phyloP scores from a whole-genome alignment of 1,139 yeast species.

The Zygoascus hellenicus region DNA sequence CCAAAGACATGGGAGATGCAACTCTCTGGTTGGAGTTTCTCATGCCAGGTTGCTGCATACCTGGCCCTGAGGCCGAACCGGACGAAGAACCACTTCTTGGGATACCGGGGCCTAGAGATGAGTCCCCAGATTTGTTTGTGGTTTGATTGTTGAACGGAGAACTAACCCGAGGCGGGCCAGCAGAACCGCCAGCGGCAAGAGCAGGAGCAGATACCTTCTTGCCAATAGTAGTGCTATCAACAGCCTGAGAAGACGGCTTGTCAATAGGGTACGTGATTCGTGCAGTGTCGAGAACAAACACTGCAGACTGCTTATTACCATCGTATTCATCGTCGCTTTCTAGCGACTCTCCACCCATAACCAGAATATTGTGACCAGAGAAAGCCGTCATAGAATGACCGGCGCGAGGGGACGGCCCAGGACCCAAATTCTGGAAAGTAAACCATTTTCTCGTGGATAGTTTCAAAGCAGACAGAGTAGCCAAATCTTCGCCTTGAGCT shows the following conservation, averaged over 20 bases:
- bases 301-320: conserved; percentile 27
- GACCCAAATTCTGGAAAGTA: conserved; percentile 50
- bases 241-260: conserved; percentile 9
- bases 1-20: conserved; percentile 10
- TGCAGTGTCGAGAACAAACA: conserved; percentile 38
- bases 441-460: conserved; percentile 69
- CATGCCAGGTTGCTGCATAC: background rate
- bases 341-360: conserved; percentile 80
- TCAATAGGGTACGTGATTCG: conserved; percentile 36
- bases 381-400: conserved; percentile 90
- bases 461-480: conserved; percentile 70
- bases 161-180: background rate
- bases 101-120: background rate
- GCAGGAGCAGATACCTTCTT: background rate
- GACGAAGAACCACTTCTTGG: background rate
- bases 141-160: conserved; percentile 3
- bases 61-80: background rate
- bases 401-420: conserved; percentile 77
- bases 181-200: background rate
- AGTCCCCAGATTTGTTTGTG: background rate
- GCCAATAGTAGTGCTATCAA: background rate
- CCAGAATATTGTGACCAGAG: conserved; percentile 59
- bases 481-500: conserved; percentile 63
- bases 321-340: conserved; percentile 24
- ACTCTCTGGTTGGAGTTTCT: background rate